A percentile compares a stretch with the other conserved stretches of the same genome.
phyloP scores from a whole-genome alignment of 805 yeast species.

The Wickerhamiella spandovensis region DNA sequence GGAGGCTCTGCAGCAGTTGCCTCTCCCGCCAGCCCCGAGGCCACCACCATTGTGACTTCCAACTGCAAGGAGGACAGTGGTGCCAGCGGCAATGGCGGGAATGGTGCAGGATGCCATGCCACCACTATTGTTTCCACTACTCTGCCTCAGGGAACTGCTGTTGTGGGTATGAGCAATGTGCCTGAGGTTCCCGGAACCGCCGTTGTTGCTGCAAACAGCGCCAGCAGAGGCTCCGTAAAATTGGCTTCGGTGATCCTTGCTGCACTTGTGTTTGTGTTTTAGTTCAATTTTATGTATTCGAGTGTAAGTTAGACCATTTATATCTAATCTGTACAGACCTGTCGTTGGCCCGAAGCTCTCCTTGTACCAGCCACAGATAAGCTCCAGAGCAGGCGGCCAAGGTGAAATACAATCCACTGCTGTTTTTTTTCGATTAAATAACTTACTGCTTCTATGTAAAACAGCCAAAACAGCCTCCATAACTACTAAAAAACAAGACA shows the following conservation, averaged over 20 bases:
- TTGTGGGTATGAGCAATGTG: not conserved
- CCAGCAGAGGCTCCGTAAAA: not conserved
- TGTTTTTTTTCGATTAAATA: not conserved
- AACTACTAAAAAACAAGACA: slow-evolving; percentile 5
- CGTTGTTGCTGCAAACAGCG: not conserved
- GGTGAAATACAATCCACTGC: no score
- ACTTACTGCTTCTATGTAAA: not conserved
- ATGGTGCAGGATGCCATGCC: not conserved
- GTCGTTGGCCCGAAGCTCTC: no score
- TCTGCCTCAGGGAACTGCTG: not conserved
- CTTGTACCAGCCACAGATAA: no score
- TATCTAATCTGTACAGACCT: no score
- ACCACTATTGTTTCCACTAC: not conserved
- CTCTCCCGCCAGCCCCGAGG: not conserved
- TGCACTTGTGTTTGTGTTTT: not conserved
- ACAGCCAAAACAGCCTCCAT: slow-evolving; percentile 6
- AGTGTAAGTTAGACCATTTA: not conserved
- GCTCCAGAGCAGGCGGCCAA: no score
- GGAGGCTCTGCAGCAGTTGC: not conserved
- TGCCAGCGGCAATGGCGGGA: not conserved
- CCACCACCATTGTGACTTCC: not conserved
- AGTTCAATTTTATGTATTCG: not conserved
- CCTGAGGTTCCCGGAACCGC: not conserved
- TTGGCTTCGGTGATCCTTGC: not conserved
- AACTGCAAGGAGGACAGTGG: not conserved